A percentile compares a stretch with the other conserved stretches of the same genome.
Evolutionary conservation across 495 filamentous ascomycete species (phyloP).

Genomic region (Stereocaulon alpinum): DNA sequence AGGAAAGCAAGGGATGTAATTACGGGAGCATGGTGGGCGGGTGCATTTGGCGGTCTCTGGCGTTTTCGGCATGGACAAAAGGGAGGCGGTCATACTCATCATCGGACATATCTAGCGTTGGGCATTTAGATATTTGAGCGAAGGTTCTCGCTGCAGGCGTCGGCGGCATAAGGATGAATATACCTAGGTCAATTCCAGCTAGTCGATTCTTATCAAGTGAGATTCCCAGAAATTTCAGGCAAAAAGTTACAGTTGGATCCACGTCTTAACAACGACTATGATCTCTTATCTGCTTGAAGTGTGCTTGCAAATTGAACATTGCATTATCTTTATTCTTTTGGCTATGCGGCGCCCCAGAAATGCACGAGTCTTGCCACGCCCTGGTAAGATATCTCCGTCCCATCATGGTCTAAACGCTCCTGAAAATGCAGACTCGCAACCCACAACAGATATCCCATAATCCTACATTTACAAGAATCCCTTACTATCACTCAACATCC

Average conservation of each 20-base stretch:
- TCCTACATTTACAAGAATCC: slow-evolving; percentile 20
- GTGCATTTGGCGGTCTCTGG: background rate
- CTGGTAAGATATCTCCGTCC: background rate
- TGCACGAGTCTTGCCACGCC: background rate
- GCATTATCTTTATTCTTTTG: too few relatives aligned
- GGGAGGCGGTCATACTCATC: background rate
- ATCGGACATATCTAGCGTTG: background rate
- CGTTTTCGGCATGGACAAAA: slow-evolving; percentile 1
- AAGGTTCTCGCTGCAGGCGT: background rate
- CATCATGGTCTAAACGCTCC: background rate
- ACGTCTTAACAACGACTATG: too few relatives aligned
- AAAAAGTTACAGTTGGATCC: too few relatives aligned
- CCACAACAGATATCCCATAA: background rate
- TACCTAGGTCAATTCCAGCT: background rate
- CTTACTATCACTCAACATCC: slow-evolving; percentile 26
- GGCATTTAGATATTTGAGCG: background rate
- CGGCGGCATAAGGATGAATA: background rate
- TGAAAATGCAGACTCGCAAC: slow-evolving; percentile 6
- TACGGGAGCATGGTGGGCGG: background rate
- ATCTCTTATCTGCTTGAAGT: too few relatives aligned
- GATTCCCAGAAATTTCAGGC: too few relatives aligned
- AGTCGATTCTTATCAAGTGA: background rate
- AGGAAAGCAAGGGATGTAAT: background rate
- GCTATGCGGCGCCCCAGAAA: background rate
- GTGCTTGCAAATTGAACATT: too few relatives aligned